Evolutionary conservation across 345 rosid genomes (phyloP).

Genomic region (Euphorbia tirucalli): DNA sequence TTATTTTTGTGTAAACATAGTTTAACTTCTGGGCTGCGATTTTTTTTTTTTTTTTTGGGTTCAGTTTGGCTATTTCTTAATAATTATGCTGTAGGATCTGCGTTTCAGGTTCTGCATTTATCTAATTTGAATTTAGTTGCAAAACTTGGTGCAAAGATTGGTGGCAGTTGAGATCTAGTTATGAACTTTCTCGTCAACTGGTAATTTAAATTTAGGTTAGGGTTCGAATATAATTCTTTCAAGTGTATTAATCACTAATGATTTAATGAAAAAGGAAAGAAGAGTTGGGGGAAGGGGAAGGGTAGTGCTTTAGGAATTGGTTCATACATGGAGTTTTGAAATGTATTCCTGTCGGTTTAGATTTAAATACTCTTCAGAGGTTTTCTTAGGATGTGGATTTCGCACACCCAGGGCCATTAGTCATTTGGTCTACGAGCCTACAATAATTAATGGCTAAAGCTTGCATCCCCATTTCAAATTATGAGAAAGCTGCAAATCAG

Average conservation of each 20-base stretch:
- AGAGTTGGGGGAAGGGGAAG: neutral
- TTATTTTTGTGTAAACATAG: neutral
- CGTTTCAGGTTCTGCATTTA: neutral
- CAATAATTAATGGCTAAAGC: neutral
- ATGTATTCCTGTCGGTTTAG: neutral
- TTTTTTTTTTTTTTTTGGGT: neutral
- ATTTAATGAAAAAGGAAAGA: neutral
- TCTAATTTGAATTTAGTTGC: neutral
- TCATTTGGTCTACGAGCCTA: neutral
- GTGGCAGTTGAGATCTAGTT: neutral
- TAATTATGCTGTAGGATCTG: neutral
- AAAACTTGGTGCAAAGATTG: neutral
- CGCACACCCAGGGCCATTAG: neutral
- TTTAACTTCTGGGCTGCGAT: neutral
- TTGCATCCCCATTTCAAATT: neutral
- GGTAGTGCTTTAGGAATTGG: neutral
- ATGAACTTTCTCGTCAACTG: neutral
- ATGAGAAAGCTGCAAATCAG: too few species aligned
- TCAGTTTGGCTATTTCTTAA: neutral
- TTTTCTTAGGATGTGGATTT: neutral
- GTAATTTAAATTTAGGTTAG: neutral
- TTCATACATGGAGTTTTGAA: neutral
- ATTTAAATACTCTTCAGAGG: neutral
- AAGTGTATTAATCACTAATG: neutral
- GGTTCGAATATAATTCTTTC: neutral